Base-by-base conservation (phyloP, 75 land plant species). In the Sequoiadendron giganteum region DNA sequence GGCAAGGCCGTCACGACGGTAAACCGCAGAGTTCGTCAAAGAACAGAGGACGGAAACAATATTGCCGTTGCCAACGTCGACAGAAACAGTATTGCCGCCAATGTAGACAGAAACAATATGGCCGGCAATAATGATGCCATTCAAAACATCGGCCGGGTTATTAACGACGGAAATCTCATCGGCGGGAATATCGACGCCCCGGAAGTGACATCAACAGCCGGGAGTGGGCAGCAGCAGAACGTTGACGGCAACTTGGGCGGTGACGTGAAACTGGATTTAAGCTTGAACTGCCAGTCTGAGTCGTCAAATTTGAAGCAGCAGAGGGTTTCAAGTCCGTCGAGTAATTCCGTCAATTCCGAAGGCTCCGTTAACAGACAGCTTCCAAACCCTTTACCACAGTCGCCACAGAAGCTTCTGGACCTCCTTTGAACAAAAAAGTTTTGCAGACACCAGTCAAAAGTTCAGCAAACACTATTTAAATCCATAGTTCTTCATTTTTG, bases 1-100 rank as follows among this genome's bases (percentile, higher is more conserved):
- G 65, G 42, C 65, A 54, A 32, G 36, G 7, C 56, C 40, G 86
- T 36, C 28, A 32, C 15, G 52, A 32, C 65, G 65, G 77, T 11
- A 34, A 32, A 75, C n/a, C 86, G 86, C 65, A 16, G 86, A 54
- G 68, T 85, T 28, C 86, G 86, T 8, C 86, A 85, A 40, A n/a
- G 39, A 55, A 85, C 56, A 2, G 86, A 34, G 52, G 84, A n/a
- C 5, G 48, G 10, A 40, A 79, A 40, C 40, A 79, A 79, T 19
- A 25, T 61, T 25, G 28, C 6, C 68, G 7, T 61, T 0, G 7
- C 2, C 61, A 58, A 58, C 21, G 3, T 18, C 3, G 21, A 21
- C 19, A 0, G 21, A 58, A 58, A 73, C 32, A 34, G 11, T 10
- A 32, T 2, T 10, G 76, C 76, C 36, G 76, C 32, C 14, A 30